Evolutionary conservation across 441 rosid genomes (phyloP).

Genomic region (Euphorbia celastroides): DNA sequence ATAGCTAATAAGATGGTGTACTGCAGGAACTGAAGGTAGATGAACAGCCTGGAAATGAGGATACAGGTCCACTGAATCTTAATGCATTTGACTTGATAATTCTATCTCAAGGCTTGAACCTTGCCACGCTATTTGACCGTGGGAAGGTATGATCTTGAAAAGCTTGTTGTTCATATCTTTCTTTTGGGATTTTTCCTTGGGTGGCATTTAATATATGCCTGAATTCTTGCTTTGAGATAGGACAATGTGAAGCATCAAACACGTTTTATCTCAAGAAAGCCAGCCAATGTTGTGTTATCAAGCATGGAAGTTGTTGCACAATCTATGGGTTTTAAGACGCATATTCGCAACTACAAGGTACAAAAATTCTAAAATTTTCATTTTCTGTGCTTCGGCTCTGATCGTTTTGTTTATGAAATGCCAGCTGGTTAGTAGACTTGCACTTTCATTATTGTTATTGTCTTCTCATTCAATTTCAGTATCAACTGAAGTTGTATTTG

Average conservation of each 20-base stretch:
- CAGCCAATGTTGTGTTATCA: slow-evolving; percentile 78
- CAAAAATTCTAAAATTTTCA: slow-evolving; percentile 9
- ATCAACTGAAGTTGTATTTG: slow-evolving; percentile 8
- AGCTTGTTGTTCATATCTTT: not conserved
- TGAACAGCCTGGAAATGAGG: slow-evolving; percentile 49
- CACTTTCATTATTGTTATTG: not conserved
- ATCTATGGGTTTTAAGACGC: slow-evolving; percentile 97
- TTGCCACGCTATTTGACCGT: slow-evolving; percentile 81
- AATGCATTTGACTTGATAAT: slow-evolving; percentile 91
- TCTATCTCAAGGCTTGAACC: slow-evolving; percentile 94
- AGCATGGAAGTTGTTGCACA: slow-evolving; percentile 98
- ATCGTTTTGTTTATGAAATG: not conserved
- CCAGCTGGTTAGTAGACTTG: not conserved
- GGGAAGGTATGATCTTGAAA: slow-evolving; percentile 54
- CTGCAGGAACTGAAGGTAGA: slow-evolving; percentile 50
- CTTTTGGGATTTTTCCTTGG: not conserved
- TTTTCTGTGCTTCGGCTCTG: not conserved
- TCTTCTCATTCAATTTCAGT: not conserved
- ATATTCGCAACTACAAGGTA: slow-evolving; percentile 92
- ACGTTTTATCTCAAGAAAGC: slow-evolving; percentile 77
- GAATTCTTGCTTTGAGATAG: slow-evolving; percentile 28
- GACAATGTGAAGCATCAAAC: slow-evolving; percentile 81
- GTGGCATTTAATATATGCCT: not conserved
- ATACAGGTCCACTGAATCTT: slow-evolving; percentile 68
- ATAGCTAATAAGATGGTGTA: slow-evolving; percentile 7